A percentile compares a stretch with the other conserved stretches of the same genome.
phyloP scores from a whole-genome alignment of 225 moss, liverwort and hornwort genomes.

The Lunularia cruciata region DNA sequence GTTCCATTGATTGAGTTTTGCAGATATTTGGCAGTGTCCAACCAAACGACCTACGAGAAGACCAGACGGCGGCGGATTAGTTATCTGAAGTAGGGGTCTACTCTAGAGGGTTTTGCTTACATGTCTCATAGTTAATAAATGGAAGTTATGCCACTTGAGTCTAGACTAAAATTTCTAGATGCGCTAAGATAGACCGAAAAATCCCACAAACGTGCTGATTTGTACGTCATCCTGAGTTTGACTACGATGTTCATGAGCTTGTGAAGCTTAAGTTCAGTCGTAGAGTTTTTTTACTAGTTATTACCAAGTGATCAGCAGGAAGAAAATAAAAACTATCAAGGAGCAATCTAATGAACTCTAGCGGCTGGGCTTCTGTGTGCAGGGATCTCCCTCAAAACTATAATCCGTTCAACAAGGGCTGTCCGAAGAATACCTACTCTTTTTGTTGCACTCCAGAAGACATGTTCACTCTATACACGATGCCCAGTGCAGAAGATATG shows the following conservation, averaged over 20 bases:
- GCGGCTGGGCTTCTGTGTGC: constrained; percentile 5
- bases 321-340: no score
- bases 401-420: constrained; percentile 48
- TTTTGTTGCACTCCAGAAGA: constrained; percentile 46
- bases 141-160: no score
- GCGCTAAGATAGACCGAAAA: no score
- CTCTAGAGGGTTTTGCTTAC: no score
- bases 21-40: constrained; percentile 48
- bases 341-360: background rate
- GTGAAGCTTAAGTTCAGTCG: no score
- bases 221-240: no score
- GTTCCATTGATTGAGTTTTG: background rate
- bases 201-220: no score
- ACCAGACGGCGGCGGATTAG: constrained; percentile 44
- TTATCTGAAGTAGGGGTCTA: constrained; percentile 46
- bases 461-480: constrained; percentile 30
- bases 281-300: no score
- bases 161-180: no score
- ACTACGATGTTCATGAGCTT: no score
- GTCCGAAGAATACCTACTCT: constrained; percentile 26
- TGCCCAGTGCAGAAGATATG: constrained; percentile 36
- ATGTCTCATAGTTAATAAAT: no score
- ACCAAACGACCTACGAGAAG: constrained; percentile 59
- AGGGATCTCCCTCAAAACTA: constrained; percentile 33
- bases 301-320: no score